Conservation (phyloP, 495 filamentous ascomycete species). For the Neurospora pannonica region DNA sequence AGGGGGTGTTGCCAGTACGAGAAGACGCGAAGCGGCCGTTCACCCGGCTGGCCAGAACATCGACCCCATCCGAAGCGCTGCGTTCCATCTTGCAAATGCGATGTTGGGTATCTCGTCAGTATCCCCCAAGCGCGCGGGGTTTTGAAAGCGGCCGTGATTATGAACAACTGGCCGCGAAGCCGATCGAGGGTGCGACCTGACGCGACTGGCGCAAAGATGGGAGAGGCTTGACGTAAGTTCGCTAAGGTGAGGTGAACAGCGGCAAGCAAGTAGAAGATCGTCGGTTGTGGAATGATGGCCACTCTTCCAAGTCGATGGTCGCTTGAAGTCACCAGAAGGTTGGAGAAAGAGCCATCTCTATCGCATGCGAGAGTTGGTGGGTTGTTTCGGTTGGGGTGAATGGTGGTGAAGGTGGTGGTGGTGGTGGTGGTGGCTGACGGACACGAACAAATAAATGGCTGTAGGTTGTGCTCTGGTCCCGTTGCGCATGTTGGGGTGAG, state of each 20-base stretch:
- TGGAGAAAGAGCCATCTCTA: neutral
- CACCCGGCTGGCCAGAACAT: neutral
- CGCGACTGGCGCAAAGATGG: neutral
- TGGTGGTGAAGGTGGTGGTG: neutral
- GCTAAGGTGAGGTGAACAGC: neutral
- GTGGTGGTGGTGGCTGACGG: neutral
- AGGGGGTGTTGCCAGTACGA: slow-evolving; percentile 17
- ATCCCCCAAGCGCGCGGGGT: neutral
- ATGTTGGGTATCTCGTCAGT: neutral
- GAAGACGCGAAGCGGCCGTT: slow-evolving; percentile 16
- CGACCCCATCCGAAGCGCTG: slow-evolving; percentile 5
- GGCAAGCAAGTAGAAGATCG: neutral
- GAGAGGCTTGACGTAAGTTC: neutral
- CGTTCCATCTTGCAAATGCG: slow-evolving; percentile 16
- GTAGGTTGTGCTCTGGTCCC: neutral
- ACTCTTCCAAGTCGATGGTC: neutral
- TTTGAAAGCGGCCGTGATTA: neutral
- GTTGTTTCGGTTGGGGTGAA: neutral
- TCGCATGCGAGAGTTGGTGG: neutral
- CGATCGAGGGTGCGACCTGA: neutral
- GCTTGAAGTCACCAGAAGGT: neutral
- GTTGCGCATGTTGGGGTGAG: neutral
- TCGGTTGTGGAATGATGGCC: neutral
- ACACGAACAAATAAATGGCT: neutral
- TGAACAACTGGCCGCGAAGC: neutral